Conservation (phyloP, 345 rosid species). For the Populus pruinosa region DNA sequence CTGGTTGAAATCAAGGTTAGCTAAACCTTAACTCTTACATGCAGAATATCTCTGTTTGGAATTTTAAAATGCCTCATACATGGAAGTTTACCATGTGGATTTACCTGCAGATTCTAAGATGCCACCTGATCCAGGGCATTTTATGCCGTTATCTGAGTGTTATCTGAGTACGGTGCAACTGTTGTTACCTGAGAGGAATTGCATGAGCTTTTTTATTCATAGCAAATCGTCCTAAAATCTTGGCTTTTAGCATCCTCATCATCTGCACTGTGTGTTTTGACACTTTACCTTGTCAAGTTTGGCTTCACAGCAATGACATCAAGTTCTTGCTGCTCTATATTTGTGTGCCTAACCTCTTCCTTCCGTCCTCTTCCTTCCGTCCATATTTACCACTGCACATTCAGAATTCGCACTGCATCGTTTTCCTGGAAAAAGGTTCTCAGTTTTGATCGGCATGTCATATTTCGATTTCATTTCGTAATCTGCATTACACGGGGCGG, state of each 20-base stretch:
- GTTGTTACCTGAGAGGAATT: not conserved
- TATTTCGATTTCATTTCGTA: no score
- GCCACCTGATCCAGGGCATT: not conserved
- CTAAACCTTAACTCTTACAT: constrained; percentile 17
- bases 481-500: no score
- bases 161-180: not conserved
- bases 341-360: not conserved
- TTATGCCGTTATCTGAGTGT: not conserved
- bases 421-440: no score
- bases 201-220: not conserved
- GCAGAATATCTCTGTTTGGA: constrained; percentile 20
- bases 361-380: not conserved
- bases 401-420: no score
- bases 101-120: not conserved
- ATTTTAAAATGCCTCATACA: constrained; percentile 1
- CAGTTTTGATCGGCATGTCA: no score
- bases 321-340: not conserved
- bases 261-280: not conserved
- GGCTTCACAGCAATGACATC: not conserved
- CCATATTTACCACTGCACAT: not conserved
- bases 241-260: not conserved
- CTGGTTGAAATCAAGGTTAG: constrained; percentile 13
- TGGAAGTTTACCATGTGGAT: not conserved
- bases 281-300: not conserved
- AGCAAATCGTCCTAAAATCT: not conserved